Conservation (phyloP, 768 basidiomycete species). For the Auriculariales sp. region DNA sequence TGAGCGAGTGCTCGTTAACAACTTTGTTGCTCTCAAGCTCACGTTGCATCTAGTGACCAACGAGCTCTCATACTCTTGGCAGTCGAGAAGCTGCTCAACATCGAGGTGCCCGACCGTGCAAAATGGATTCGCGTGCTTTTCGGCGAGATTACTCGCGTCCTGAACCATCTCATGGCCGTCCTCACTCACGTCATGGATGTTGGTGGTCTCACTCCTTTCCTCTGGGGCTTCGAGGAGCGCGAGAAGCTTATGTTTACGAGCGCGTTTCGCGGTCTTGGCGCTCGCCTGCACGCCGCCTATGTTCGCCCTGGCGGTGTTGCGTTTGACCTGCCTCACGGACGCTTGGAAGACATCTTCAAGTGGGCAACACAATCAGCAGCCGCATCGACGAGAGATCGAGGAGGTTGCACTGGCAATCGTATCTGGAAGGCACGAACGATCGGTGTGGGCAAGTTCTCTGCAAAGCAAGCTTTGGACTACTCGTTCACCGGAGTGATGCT, state of each 20-base stretch:
- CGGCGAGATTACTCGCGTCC: constrained; percentile 89
- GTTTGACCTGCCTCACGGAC: constrained; percentile 93
- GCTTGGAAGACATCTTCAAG: constrained; percentile 95
- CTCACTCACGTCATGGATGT: constrained; percentile 95
- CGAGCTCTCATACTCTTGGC: constrained; percentile 94
- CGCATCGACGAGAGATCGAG: too few relatives aligned
- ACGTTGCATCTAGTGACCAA: constrained; percentile 71
- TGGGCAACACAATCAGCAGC: constrained; percentile 98
- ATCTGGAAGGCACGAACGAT: constrained; percentile 96
- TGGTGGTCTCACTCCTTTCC: constrained; percentile 93
- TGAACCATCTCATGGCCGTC: constrained; percentile 95
- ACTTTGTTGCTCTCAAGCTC: background rate
- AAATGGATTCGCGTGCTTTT: constrained; percentile 97
- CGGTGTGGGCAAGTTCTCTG: constrained; percentile 80
- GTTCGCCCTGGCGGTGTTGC: constrained; percentile 92
- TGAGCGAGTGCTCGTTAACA: constrained; percentile 70
- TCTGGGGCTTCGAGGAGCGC: constrained; percentile 99
- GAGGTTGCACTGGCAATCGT: constrained; percentile 87
- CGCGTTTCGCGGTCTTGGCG: constrained; percentile 95
- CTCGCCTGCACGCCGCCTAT: constrained; percentile 94
- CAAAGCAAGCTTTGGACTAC: constrained; percentile 83
- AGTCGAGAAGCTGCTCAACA: constrained; percentile 95
- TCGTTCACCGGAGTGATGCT: constrained; percentile 96
- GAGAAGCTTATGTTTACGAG: constrained; percentile 99
- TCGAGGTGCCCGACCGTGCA: constrained; percentile 90